These are phyloP conservation scores for Physcomitrellopsis africana DNA, from an alignment of 225 moss, liverwort and hornwort genomes.

Conservation along the genomic window DNA sequence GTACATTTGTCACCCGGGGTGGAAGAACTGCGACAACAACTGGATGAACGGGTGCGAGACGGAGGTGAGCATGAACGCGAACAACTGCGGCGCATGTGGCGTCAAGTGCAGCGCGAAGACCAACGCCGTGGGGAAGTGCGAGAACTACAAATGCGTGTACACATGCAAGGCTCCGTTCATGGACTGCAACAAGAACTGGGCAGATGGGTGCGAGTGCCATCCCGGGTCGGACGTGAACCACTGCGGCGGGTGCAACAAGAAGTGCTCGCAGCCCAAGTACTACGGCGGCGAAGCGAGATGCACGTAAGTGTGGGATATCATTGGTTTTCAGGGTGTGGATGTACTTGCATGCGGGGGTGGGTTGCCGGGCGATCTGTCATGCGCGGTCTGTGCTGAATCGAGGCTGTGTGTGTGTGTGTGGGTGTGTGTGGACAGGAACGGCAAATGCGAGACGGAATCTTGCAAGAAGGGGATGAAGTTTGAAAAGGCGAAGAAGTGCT, in stretches of 20 bases:
- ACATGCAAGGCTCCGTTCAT: not conserved
- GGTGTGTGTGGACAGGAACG: too few relatives aligned
- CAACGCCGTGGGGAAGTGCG: not conserved
- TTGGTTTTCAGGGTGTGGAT: too few relatives aligned
- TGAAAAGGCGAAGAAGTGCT: too few relatives aligned
- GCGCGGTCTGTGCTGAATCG: too few relatives aligned
- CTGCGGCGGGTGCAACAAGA: not conserved
- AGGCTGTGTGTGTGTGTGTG: too few relatives aligned
- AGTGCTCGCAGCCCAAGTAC: not conserved
- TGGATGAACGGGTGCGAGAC: constrained; percentile 20
- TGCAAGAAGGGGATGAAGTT: too few relatives aligned
- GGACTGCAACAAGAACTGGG: constrained; percentile 24
- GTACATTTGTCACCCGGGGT: constrained; percentile 12
- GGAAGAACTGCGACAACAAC: constrained; percentile 18
- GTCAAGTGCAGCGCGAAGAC: not conserved
- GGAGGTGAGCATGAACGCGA: not conserved
- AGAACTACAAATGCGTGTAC: not conserved
- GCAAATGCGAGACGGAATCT: too few relatives aligned
- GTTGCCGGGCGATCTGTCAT: too few relatives aligned
- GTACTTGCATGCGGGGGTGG: too few relatives aligned
- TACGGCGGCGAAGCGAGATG: not conserved
- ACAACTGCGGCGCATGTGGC: constrained; percentile 17
- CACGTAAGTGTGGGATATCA: too few relatives aligned
- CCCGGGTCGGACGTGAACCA: not conserved
- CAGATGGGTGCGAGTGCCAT: constrained; percentile 10